Evolutionary conservation across 768 basidiomycete species (phyloP).

Genomic region (Termitomyces sp.): DNA sequence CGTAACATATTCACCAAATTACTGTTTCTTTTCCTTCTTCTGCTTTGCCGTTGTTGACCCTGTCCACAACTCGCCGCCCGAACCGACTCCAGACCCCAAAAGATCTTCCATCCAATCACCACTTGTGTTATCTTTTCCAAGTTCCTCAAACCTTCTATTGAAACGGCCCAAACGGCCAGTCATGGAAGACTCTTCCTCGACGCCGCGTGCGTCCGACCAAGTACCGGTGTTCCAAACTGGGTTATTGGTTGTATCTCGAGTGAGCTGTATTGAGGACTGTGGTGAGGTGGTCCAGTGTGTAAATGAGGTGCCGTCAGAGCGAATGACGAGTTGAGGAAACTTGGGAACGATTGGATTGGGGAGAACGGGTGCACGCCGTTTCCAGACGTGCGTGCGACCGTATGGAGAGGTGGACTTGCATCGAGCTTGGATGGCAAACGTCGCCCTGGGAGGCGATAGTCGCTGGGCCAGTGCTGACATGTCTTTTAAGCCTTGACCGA

Average conservation of each 20-base stretch:
- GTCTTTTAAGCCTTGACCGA: neutral
- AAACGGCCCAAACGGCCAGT: constrained; percentile 82
- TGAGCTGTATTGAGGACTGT: constrained; percentile 68
- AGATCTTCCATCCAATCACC: constrained; percentile 34
- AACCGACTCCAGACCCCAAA: constrained; percentile 12
- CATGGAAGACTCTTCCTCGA: constrained; percentile 69
- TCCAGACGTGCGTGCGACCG: constrained; percentile 81
- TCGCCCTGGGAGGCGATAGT: neutral
- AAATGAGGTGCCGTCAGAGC: constrained; percentile 87
- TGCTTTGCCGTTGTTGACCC: constrained; percentile 6
- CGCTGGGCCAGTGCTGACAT: neutral
- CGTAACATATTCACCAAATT: neutral
- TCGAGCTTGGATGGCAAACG: constrained; percentile 24
- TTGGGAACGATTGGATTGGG: constrained; percentile 85
- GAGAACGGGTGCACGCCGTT: constrained; percentile 59
- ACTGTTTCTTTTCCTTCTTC: constrained; percentile 12
- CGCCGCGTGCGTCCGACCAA: constrained; percentile 43
- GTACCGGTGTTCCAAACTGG: constrained; percentile 79
- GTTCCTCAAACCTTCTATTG: constrained; percentile 64
- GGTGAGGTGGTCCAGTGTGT: constrained; percentile 89
- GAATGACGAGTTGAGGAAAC: constrained; percentile 81
- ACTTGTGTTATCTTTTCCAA: constrained; percentile 31
- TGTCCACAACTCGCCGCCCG: constrained; percentile 12
- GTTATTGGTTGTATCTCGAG: constrained; percentile 87
- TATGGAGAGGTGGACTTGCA: constrained; percentile 72